These are phyloP conservation scores for Cystobasidium pallidum DNA, from an alignment of 1,284 basidiomycete genomes.

Conservation along the genomic window DNA sequence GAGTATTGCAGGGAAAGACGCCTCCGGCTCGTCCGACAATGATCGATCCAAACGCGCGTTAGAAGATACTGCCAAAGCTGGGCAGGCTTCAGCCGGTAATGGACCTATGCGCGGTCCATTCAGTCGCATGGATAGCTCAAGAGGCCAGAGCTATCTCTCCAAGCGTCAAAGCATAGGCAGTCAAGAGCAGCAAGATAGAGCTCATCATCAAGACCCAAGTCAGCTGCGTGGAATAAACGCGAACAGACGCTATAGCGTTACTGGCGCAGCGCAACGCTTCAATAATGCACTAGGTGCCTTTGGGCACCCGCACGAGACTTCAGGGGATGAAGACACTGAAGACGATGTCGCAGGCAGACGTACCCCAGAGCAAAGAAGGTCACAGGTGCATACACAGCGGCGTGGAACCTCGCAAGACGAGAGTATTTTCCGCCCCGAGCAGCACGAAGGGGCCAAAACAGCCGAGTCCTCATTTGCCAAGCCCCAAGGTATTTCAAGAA, in stretches of 20 bases:
- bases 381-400: neutral
- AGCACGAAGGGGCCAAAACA: neutral
- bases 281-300: conserved; percentile 5
- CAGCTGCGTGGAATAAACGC: neutral
- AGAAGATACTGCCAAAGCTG: neutral
- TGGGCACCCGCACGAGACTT: neutral
- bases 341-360: neutral
- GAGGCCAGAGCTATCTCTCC: conserved; percentile 26
- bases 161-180: conserved; percentile 30
- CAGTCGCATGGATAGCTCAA: conserved; percentile 39
- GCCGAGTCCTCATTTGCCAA: neutral
- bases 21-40: neutral
- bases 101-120: conserved; percentile 33
- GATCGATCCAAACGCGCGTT: neutral
- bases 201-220: neutral
- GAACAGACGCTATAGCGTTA: conserved; percentile 27
- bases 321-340: conserved; percentile 4
- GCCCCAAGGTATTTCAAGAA: conserved; percentile 10
- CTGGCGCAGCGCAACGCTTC: conserved; percentile 20
- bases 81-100: neutral
- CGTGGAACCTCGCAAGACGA: neutral
- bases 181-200: conserved; percentile 4
- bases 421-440: neutral
- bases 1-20: neutral
- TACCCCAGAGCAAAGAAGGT: neutral